Conservation (phyloP, 371 early-diverging fungal genomes). For the Ordospora colligata region DNA sequence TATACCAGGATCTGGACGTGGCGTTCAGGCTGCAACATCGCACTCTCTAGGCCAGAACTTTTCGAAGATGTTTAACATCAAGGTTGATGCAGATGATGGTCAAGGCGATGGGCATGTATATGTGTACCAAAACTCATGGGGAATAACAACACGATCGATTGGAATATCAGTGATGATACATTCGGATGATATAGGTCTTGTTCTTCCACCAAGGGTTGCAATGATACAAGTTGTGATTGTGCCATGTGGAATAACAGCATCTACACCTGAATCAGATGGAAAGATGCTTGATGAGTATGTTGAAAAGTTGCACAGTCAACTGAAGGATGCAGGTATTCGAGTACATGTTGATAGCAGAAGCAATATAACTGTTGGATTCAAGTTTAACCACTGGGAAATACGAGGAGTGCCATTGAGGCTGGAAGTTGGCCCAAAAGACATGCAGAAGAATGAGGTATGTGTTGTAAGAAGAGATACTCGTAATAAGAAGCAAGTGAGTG, state of each 20-base stretch:
- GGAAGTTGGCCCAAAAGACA: constrained; percentile 92
- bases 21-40: constrained; percentile 96
- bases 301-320: constrained; percentile 63
- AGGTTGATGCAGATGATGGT: constrained; percentile 61
- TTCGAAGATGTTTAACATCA: constrained; percentile 89
- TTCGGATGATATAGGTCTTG: constrained; percentile 88
- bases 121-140: constrained; percentile 99
- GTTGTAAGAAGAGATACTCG: constrained; percentile 78
- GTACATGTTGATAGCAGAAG: constrained; percentile 78
- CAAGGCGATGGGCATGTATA: constrained; percentile 55
- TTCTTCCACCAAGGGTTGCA: constrained; percentile 90
- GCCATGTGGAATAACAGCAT: constrained; percentile 84
- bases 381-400: constrained; percentile 99
- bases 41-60: constrained; percentile 99
- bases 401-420: constrained; percentile 91
- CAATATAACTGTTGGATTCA: constrained; percentile 88
- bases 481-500: constrained; percentile 61
- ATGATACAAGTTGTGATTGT: constrained; percentile 80
- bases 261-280: constrained; percentile 67
- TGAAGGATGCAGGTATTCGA: constrained; percentile 72
- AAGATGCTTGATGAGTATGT: constrained; percentile 60
- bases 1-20: constrained; percentile 91
- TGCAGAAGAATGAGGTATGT: constrained; percentile 70
- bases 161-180: constrained; percentile 99
- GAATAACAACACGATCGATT: constrained; percentile 92